phyloP scores from a whole-genome alignment of 1,284 basidiomycete genomes.

The Malassezia psittaci region DNA sequence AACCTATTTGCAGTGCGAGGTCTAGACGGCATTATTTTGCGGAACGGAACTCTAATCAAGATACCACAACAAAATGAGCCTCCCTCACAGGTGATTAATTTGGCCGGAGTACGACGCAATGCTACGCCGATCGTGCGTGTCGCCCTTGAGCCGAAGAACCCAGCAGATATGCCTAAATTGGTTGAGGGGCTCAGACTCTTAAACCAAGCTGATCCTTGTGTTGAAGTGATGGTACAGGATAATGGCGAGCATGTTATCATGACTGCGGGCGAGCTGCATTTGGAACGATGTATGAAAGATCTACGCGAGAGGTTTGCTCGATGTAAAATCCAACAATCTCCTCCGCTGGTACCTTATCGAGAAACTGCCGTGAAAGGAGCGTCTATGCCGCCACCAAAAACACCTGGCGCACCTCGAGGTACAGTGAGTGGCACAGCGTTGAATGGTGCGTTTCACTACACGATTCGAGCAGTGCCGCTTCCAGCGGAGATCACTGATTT shows the following conservation, averaged over 20 bases:
- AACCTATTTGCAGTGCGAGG: conserved; percentile 91
- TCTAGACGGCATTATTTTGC: conserved; percentile 75
- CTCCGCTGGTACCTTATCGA: conserved; percentile 93
- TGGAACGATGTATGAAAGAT: conserved; percentile 94
- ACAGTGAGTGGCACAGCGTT: conserved; percentile 64
- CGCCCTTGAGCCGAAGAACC: conserved; percentile 75
- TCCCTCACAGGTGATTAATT: conserved; percentile 27
- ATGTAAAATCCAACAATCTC: conserved; percentile 81
- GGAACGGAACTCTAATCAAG: conserved; percentile 66
- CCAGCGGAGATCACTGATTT: conserved; percentile 63
- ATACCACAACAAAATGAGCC: background rate
- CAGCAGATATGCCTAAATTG: conserved; percentile 80
- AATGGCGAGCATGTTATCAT: conserved; percentile 96
- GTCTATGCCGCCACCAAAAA: conserved; percentile 82
- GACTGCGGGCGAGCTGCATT: conserved; percentile 87
- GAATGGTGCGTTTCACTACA: conserved; percentile 68
- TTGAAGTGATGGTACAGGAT: conserved; percentile 89
- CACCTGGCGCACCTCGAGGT: conserved; percentile 62
- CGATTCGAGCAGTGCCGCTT: conserved; percentile 69
- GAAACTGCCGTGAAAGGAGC: conserved; percentile 66
- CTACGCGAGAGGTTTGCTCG: conserved; percentile 86
- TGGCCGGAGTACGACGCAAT: conserved; percentile 38
- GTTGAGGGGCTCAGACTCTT: conserved; percentile 77
- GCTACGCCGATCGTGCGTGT: conserved; percentile 82
- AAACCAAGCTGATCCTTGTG: conserved; percentile 91